Evolutionary conservation across 2,329 filamentous ascomycete species (phyloP), one percentile per base, ranked within the genome.

Genomic region (Claviceps maximensis): DNA sequence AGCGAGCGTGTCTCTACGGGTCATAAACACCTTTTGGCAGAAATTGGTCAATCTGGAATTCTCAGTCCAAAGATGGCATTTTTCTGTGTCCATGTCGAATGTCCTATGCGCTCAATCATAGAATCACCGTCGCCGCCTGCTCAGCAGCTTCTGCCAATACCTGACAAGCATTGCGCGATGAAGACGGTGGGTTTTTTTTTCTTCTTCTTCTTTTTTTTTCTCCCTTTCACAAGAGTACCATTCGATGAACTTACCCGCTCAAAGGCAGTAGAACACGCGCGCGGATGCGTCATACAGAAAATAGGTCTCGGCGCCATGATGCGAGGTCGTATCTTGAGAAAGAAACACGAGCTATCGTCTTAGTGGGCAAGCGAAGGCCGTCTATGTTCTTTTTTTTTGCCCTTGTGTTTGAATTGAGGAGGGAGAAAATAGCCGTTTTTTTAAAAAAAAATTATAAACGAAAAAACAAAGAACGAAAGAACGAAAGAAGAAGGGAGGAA

Each of bases 201-300:
- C 3, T 13, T 23, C 6, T 4, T 21, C 19, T 13, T 44, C 19
- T 44, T 44, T 21, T 23, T 23, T 10, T 2, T 23, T 15, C 4
- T 21, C 3, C 7, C 15, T 13, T 7, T 23, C 23, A 13, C 15
- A 5, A 36, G 25, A 33, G 10, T 3, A 38, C 23, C 15, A 51
- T n/a, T n/a, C n/a, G 42, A 47, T 53, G 38, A 55, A 71, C 77
- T 65, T 76, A 94, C 91, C 70, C 91, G 79, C 75, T 98, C 93
- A 73, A 97, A 98, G 31, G 93, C 93, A 49, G 93, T 97, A 54
- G 90, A 96, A 74, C 90, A 96, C 58, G 91, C 89, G 70, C 93
- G 79, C 38, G 93, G 93, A 71, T 97, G 91, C 62, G 93, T 97
- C 54, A 85, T 89, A 63, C 93, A 83, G 68, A 97, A 97, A 68